These are phyloP conservation scores for Aspergillus carbonarius DNA, from an alignment of 2,329 filamentous ascomycete genomes.

Conservation along the genomic window DNA sequence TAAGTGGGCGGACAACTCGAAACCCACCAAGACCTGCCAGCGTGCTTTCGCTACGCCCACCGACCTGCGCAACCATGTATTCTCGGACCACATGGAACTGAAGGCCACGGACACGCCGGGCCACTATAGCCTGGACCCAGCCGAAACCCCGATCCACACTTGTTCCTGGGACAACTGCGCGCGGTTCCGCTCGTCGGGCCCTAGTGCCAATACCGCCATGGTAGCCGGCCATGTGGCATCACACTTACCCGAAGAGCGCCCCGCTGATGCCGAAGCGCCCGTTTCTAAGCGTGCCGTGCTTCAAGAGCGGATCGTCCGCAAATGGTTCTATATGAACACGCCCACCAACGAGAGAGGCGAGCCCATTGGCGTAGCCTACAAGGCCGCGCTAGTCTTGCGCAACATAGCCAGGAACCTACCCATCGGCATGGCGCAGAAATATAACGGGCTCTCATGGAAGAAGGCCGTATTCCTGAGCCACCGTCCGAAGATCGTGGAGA, in stretches of 20 bases:
- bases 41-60: conserved; percentile 40
- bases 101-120: conserved; percentile 31
- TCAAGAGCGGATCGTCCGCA: conserved; percentile 41
- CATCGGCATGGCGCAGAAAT: conserved; percentile 28
- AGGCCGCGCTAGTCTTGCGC: conserved; percentile 47
- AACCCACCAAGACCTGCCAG: conserved; percentile 36
- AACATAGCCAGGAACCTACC: conserved; percentile 48
- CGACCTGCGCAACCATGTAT: conserved; percentile 44
- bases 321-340: conserved; percentile 43
- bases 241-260: conserved; percentile 39
- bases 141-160: conserved; percentile 34
- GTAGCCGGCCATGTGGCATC: conserved; percentile 43
- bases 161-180: conserved; percentile 43
- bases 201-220: conserved; percentile 36
- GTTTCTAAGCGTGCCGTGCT: conserved; percentile 38
- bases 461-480: conserved; percentile 42
- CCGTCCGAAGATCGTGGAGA: conserved; percentile 38
- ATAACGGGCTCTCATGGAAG: conserved; percentile 38
- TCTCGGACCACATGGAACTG: conserved; percentile 43
- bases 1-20: conserved; percentile 42
- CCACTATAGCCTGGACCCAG: conserved; percentile 37
- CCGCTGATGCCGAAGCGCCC: conserved; percentile 34
- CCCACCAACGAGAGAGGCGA: conserved; percentile 44
- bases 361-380: conserved; percentile 48
- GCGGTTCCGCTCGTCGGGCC: conserved; percentile 34